Conservation (phyloP, 1,139 yeast genomes). For the Magnusiomyces fungicola region DNA sequence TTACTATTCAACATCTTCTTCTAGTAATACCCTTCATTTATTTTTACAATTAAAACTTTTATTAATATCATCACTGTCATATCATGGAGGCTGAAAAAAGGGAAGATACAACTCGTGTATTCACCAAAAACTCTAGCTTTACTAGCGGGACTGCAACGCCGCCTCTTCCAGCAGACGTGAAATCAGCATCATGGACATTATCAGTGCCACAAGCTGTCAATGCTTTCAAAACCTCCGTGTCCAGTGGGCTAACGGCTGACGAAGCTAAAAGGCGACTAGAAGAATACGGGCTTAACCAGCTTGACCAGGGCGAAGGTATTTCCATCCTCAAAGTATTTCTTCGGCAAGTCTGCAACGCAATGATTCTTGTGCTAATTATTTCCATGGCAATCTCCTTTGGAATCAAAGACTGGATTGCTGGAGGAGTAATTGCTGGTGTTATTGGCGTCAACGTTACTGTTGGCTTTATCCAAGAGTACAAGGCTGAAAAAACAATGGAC, state of each 20-base stretch:
- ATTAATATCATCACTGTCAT: no score
- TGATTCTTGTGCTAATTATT: slow-evolving; percentile 66
- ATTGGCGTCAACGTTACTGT: slow-evolving; percentile 58
- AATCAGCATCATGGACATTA: slow-evolving; percentile 22
- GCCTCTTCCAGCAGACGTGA: neutral
- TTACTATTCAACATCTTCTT: no score
- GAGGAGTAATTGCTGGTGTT: slow-evolving; percentile 73
- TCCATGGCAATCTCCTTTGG: slow-evolving; percentile 73
- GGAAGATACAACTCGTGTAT: neutral
- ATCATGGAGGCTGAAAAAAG: neutral
- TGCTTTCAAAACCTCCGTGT: slow-evolving; percentile 35
- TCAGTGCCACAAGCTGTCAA: slow-evolving; percentile 16
- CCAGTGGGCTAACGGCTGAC: slow-evolving; percentile 42
- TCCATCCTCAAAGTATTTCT: slow-evolving; percentile 52
- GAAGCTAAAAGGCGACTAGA: slow-evolving; percentile 34
- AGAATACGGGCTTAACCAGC: slow-evolving; percentile 49
- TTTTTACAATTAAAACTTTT: neutral
- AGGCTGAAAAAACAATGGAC: slow-evolving; percentile 78
- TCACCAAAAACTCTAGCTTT: neutral
- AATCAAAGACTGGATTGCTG: slow-evolving; percentile 72
- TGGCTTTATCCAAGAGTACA: slow-evolving; percentile 63
- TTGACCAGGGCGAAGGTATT: slow-evolving; percentile 55
- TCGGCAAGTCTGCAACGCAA: slow-evolving; percentile 71
- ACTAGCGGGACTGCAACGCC: no score
- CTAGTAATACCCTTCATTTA: no score